Percentiles rank a stretch among this genome's conserved stretches.
Evolutionary conservation across 805 yeast species (phyloP).

Genomic region (Suhomyces kilbournensis): DNA sequence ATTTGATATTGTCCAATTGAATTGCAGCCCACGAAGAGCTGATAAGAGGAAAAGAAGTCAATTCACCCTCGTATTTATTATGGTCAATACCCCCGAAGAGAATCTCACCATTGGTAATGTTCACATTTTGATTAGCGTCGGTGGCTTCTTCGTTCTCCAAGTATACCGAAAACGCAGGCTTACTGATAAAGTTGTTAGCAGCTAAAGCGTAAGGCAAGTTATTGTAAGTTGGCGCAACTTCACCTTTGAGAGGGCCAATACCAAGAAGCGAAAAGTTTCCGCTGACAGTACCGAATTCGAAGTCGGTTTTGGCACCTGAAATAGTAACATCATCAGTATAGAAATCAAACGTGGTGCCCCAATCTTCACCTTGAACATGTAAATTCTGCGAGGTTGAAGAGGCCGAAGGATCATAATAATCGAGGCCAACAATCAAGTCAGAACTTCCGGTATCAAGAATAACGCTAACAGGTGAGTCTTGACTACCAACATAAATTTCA

Average conservation of each 20-base stretch:
- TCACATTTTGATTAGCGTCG: too few relatives aligned
- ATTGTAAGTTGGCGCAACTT: neutral
- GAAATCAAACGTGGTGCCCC: neutral
- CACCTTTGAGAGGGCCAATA: neutral
- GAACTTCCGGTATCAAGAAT: slow-evolving; percentile 1
- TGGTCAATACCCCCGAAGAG: slow-evolving; percentile 74
- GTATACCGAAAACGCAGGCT: too few relatives aligned
- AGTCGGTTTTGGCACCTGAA: neutral
- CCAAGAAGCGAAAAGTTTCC: neutral
- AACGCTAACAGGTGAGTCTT: neutral
- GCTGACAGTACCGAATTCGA: neutral
- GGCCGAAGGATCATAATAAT: neutral
- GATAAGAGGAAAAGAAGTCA: slow-evolving; percentile 28
- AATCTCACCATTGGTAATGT: slow-evolving; percentile 20
- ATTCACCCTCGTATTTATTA: slow-evolving; percentile 53
- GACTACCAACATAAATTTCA: neutral
- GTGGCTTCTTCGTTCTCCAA: too few relatives aligned
- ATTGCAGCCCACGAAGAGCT: neutral
- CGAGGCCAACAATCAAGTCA: neutral
- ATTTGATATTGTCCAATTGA: neutral
- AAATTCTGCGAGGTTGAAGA: neutral
- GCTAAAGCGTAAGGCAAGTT: too few relatives aligned
- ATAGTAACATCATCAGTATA: neutral
- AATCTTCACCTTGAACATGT: neutral
- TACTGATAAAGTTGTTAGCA: too few relatives aligned